These are phyloP conservation scores for Tuber brumale DNA, from an alignment of 495 filamentous ascomycete species.

Conservation along the genomic window DNA sequence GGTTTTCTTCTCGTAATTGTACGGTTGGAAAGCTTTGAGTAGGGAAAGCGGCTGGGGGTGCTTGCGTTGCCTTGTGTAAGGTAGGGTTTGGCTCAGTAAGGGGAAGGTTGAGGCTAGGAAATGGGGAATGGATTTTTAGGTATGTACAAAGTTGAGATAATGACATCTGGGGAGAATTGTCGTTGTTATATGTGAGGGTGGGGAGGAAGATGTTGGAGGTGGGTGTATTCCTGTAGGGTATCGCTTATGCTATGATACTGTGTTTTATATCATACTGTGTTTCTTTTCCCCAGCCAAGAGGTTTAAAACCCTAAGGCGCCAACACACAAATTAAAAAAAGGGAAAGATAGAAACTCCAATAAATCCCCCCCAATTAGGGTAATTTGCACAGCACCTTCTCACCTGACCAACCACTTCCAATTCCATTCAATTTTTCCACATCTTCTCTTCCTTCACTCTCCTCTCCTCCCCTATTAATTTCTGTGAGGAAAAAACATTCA, in stretches of 20 bases:
- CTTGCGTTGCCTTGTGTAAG: neutral
- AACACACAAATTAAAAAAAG: neutral
- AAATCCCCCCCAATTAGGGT: neutral
- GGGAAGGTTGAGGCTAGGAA: neutral
- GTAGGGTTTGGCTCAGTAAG: neutral
- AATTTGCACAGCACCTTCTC: neutral
- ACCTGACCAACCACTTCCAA: neutral
- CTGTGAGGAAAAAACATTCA: neutral
- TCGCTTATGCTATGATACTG: too few species aligned
- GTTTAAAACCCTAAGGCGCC: neutral
- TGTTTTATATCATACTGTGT: too few species aligned
- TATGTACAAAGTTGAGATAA: neutral
- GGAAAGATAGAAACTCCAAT: neutral
- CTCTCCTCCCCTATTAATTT: neutral
- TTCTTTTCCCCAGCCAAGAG: neutral
- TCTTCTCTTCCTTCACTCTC: neutral
- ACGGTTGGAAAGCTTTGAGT: neutral
- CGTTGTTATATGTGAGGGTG: neutral
- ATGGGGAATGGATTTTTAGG: neutral
- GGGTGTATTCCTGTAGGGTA: neutral
- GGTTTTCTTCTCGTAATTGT: conserved; percentile 15
- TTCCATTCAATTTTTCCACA: neutral
- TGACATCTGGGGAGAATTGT: neutral
- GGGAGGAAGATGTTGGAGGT: neutral
- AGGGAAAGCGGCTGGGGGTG: conserved; percentile 1